A percentile compares a stretch with the other conserved stretches of the same genome.
These are phyloP conservation scores for Hemileccinum impolitum DNA, from an alignment of 768 basidiomycete species.

Conservation along the genomic window DNA sequence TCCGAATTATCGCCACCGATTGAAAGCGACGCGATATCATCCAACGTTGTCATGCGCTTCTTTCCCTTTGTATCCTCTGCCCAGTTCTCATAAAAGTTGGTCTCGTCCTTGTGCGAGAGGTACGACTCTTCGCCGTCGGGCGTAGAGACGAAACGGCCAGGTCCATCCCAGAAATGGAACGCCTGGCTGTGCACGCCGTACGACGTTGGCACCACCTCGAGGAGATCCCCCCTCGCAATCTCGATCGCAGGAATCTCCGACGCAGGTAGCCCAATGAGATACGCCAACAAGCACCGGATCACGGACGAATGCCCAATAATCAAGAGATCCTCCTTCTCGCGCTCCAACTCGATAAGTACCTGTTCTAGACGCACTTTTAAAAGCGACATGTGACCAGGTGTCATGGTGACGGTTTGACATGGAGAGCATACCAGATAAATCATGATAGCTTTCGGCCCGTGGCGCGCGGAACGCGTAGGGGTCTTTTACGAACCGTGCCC, in stretches of 20 bases:
- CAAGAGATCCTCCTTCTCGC: conserved; percentile 89
- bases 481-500: conserved; percentile 88
- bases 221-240: conserved; percentile 92
- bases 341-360: conserved; percentile 87
- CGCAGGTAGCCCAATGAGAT: conserved; percentile 90
- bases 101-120: conserved; percentile 51
- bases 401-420: neutral
- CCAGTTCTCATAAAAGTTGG: conserved; percentile 88
- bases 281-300: conserved; percentile 91
- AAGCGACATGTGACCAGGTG: neutral
- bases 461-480: conserved; percentile 92
- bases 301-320: conserved; percentile 98
- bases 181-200: conserved; percentile 90
- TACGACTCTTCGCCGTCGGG: conserved; percentile 31
- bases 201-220: conserved; percentile 86
- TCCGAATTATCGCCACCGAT: conserved; percentile 8
- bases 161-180: conserved; percentile 91
- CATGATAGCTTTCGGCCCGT: conserved; percentile 96
- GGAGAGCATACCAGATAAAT: conserved; percentile 64
- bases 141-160: conserved; percentile 53
- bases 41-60: conserved; percentile 36
- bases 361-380: conserved; percentile 88
- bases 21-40: conserved; percentile 29
- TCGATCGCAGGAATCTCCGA: conserved; percentile 98
- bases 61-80: conserved; percentile 72